Percentiles rank a stretch among this genome's conserved stretches.
These are phyloP conservation scores for Dioszegia hungarica DNA, from an alignment of 768 basidiomycete species.

Conservation along the genomic window DNA sequence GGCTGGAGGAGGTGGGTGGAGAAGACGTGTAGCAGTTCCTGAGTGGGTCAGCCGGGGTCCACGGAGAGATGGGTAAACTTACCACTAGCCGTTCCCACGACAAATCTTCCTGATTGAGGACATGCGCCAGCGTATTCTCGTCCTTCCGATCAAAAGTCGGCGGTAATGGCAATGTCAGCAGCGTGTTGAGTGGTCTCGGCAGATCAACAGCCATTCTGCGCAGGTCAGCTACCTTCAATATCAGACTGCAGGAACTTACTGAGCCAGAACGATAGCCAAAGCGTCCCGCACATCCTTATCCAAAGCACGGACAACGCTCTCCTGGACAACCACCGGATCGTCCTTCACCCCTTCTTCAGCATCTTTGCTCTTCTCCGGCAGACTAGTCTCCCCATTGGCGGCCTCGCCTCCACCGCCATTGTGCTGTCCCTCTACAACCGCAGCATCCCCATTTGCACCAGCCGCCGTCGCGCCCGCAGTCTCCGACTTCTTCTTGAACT, in stretches of 20 bases:
- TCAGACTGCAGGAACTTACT: slow-evolving; percentile 5
- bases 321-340: neutral
- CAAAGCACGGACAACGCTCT: slow-evolving; percentile 6
- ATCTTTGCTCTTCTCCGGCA: neutral
- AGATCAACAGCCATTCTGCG: slow-evolving; percentile 29
- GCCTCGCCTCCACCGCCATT: neutral
- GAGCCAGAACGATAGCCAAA: slow-evolving; percentile 22
- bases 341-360: neutral
- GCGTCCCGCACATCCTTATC: slow-evolving; percentile 17
- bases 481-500: slow-evolving; percentile 5
- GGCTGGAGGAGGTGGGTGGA: slow-evolving; percentile 34
- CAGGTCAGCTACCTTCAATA: neutral
- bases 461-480: neutral
- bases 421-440: neutral
- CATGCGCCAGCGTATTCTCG: slow-evolving; percentile 36
- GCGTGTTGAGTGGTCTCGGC: slow-evolving; percentile 28
- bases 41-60: slow-evolving; percentile 1
- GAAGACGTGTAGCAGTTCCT: slow-evolving; percentile 35
- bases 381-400: neutral
- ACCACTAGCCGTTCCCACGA: slow-evolving; percentile 40
- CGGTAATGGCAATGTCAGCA: slow-evolving; percentile 28
- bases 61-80: slow-evolving; percentile 6
- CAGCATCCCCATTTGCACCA: neutral
- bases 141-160: slow-evolving; percentile 27
- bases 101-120: slow-evolving; percentile 22